Evolutionary conservation across 441 rosid species (phyloP), one percentile per base, ranked within the genome.

Genomic region (Gossypium aridum): DNA sequence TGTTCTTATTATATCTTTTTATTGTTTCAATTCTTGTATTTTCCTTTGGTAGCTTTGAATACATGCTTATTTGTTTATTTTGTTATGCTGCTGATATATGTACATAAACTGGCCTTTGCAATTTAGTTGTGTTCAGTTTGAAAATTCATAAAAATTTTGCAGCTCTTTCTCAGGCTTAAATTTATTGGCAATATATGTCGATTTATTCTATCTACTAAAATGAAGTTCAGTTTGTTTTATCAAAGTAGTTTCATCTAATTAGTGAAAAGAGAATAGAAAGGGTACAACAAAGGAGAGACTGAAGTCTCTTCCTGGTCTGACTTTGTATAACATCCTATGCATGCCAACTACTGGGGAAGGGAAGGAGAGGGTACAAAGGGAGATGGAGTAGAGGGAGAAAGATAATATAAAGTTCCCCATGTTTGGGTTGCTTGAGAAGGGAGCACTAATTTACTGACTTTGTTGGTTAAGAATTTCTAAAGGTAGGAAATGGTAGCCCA

Each of bases 1-100:
- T 64, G 45, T 63, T 39, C 19, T 75, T 56, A 12, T 57, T 39
- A 73, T 26, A 64, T 59, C 55, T 53, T 67, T 7, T 71, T 76
- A 26, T 68, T 49, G 66, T 54, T 59, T 71, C 54, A 12, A 45
- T 39, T 1, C 22, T 6, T 70, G 22, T 53, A 65, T 78, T 55
- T 10, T 19, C 26, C 17, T 12, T 54, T 12, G 19, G 19, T 70
- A 54, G 49, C 37, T 31, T 19, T 28, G 26, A 43, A 1, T 53
- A 1, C 49, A 17, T 70, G 7, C 43, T 12, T 70, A 54, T 70
- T 54, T 19, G 13, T 39, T 10, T 17, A 70, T 54, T 70, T 70
- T 70, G 1, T 10, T 49, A 1, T 49, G 14, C 55, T 49, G 37
- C 26, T 47, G 34, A 65, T 65, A 3, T 51, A 26, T 51, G 10